These are phyloP conservation scores for Ophiostoma novo-ulmi DNA, from an alignment of 2,329 filamentous ascomycete species.

Conservation along the genomic window DNA sequence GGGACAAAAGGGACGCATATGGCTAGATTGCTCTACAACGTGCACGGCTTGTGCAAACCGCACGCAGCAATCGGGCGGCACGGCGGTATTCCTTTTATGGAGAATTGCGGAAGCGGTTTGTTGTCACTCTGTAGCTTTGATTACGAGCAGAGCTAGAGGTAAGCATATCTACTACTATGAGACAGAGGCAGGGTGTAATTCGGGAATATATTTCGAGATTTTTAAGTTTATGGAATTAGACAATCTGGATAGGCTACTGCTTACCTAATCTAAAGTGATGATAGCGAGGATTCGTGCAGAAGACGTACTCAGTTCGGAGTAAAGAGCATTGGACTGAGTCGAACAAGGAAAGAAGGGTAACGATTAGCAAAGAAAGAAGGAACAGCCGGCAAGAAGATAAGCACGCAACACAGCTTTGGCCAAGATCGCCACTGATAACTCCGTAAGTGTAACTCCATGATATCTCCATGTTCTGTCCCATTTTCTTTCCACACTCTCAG, in stretches of 20 bases:
- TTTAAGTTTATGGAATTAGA: not conserved
- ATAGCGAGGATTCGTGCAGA: not conserved
- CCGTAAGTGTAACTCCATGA: not conserved
- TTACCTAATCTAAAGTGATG: not conserved
- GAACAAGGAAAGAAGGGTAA: not conserved
- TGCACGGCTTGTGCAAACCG: not conserved
- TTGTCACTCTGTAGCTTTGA: not conserved
- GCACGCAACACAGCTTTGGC: not conserved
- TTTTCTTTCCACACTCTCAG: not conserved
- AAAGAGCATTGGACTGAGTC: not conserved
- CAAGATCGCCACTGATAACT: not conserved
- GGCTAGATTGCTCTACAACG: constrained; percentile 1
- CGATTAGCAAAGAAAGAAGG: not conserved
- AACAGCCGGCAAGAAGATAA: not conserved
- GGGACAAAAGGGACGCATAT: not conserved
- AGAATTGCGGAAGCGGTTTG: not conserved
- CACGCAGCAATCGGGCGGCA: not conserved
- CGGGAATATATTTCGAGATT: not conserved
- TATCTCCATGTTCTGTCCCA: not conserved
- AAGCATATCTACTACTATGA: not conserved
- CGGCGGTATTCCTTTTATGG: constrained; percentile 6
- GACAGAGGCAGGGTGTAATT: not conserved
- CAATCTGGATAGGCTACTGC: not conserved
- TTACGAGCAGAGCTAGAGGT: not conserved
- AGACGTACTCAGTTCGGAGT: not conserved